Conservation (phyloP, 2,329 filamentous ascomycete species). For the Alternaria alternata region DNA sequence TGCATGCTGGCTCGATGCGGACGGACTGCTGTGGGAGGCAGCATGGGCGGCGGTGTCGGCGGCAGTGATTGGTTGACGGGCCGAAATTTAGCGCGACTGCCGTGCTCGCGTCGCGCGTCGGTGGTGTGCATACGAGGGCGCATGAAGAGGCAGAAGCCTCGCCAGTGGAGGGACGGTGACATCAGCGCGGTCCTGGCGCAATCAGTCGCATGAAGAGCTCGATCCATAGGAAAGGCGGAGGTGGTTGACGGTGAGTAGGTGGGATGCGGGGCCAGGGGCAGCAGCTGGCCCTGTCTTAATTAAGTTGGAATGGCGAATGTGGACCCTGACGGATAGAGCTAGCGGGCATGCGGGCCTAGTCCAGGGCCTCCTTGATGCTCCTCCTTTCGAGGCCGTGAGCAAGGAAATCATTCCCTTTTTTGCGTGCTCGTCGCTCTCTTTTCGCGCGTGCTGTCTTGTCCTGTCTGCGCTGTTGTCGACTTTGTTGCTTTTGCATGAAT, state of each 20-base stretch:
- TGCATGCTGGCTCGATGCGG: conserved; percentile 2
- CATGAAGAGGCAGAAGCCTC: background rate
- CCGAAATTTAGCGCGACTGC: background rate
- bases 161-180: conserved; percentile 2
- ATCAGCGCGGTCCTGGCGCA: conserved; percentile 4
- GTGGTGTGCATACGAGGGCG: conserved; percentile 1
- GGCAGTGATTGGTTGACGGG: background rate
- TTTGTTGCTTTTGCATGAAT: background rate
- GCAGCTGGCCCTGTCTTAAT: conserved; percentile 20
- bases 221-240: conserved; percentile 6
- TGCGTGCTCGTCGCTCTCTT: conserved; percentile 14
- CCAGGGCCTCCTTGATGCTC: conserved; percentile 31
- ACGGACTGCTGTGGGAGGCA: background rate
- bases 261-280: conserved; percentile 19
- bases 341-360: conserved; percentile 9
- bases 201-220: conserved; percentile 1
- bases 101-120: background rate
- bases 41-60: background rate
- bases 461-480: conserved; percentile 5
- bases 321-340: conserved; percentile 20
- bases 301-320: conserved; percentile 20
- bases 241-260: conserved; percentile 8
- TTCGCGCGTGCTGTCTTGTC: conserved; percentile 7
- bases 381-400: conserved; percentile 21
- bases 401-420: conserved; percentile 2